These are phyloP conservation scores for Acacia concinna DNA, from an alignment of 331 rosid genomes.

Conservation along the genomic window DNA sequence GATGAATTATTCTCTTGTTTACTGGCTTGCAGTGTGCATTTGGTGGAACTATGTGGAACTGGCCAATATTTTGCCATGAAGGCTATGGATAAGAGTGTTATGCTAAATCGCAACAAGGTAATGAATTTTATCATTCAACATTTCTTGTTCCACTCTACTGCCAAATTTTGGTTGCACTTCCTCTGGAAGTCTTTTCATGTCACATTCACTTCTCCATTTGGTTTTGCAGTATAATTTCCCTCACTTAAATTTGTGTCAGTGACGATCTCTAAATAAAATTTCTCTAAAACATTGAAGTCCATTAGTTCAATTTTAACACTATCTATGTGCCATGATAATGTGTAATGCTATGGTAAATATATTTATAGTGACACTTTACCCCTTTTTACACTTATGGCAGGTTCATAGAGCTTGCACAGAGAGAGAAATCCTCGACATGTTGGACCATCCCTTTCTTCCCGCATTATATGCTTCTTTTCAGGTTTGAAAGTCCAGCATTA, in stretches of 20 bases:
- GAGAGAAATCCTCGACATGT: conserved; percentile 91
- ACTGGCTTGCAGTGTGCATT: conserved; percentile 73
- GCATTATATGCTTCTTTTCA: conserved; percentile 96
- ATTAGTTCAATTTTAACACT: not conserved
- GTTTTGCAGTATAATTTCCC: not conserved
- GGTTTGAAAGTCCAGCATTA: conserved; percentile 48
- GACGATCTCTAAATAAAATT: not conserved
- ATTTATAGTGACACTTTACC: conserved; percentile 13
- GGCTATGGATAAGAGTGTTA: conserved; percentile 88
- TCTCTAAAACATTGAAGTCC: not conserved
- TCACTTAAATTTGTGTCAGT: not conserved
- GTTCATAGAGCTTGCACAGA: conserved; percentile 98
- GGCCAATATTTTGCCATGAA: conserved; percentile 86
- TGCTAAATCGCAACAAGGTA: conserved; percentile 99
- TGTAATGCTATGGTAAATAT: not conserved
- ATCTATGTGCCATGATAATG: not conserved
- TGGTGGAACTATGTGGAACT: conserved; percentile 83
- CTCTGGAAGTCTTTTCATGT: not conserved
- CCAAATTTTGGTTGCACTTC: not conserved
- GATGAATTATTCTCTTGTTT: not conserved
- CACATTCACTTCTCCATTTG: not conserved
- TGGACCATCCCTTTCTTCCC: conserved; percentile 98
- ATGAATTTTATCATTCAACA: conserved; percentile 2
- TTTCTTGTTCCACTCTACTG: not conserved
- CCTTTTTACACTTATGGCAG: conserved; percentile 42